Evolutionary conservation across 352 stramenopile genomes (phyloP).

Genomic region (Phytopythium aichiense): DNA sequence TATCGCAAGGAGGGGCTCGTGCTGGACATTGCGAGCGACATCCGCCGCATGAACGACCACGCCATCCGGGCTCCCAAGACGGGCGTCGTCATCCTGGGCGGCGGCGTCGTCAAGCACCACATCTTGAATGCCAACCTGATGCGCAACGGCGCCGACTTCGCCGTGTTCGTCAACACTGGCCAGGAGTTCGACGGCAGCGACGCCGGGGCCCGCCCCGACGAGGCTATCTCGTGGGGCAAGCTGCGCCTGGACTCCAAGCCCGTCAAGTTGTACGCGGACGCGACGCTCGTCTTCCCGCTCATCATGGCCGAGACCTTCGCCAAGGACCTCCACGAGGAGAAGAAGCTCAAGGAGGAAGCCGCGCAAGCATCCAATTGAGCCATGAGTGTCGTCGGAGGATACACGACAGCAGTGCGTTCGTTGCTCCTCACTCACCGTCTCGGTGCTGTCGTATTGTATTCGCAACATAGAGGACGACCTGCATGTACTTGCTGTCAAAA

Average conservation of each 20-base stretch:
- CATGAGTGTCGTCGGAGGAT: background rate
- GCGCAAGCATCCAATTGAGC: background rate
- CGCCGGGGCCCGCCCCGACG: slow-evolving; percentile 95
- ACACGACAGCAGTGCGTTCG: background rate
- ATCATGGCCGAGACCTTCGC: slow-evolving; percentile 99
- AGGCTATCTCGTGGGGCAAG: slow-evolving; percentile 99
- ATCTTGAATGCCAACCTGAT: slow-evolving; percentile 99
- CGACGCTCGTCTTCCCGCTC: slow-evolving; percentile 98
- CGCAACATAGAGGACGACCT: slow-evolving; percentile 5
- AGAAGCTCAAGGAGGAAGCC: slow-evolving; percentile 24
- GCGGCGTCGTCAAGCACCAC: slow-evolving; percentile 98
- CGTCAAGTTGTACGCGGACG: slow-evolving; percentile 97
- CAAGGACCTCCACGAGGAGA: slow-evolving; percentile 87
- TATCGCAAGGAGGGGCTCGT: slow-evolving; percentile 98
- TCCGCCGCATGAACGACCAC: slow-evolving; percentile 97
- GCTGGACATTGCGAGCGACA: slow-evolving; percentile 97
- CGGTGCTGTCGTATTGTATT: slow-evolving; percentile 4
- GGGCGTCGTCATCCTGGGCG: slow-evolving; percentile 98
- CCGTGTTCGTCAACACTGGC: slow-evolving; percentile 99
- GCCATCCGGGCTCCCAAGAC: slow-evolving; percentile 94
- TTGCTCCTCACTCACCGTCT: background rate
- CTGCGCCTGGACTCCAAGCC: slow-evolving; percentile 92
- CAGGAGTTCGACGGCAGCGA: slow-evolving; percentile 99
- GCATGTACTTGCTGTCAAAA: background rate
- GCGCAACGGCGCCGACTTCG: slow-evolving; percentile 99